Percentiles rank a stretch among this genome's conserved stretches.
Evolutionary conservation across 441 rosid species (phyloP).

Genomic region (Codiaeum variegatum): DNA sequence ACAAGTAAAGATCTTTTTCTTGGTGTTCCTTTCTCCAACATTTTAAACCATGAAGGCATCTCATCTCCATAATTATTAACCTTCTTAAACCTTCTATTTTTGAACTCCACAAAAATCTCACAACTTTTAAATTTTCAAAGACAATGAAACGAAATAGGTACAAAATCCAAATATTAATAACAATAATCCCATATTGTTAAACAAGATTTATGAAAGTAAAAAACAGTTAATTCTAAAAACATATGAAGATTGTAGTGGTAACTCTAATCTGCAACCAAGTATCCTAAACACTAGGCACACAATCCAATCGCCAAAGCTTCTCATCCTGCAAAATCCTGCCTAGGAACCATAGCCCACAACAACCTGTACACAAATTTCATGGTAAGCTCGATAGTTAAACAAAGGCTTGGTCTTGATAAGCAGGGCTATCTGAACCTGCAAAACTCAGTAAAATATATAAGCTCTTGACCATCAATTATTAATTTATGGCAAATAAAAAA

Average conservation of each 20-base stretch:
- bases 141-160: no score
- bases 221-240: no score
- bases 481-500: not conserved
- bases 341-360: not conserved
- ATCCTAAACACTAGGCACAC: not conserved
- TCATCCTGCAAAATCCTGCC: slow-evolving; percentile 9
- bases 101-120: no score
- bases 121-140: no score
- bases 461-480: not conserved
- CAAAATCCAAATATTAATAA: no score
- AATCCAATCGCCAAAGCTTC: not conserved
- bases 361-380: slow-evolving; percentile 38
- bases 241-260: no score
- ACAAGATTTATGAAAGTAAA: no score
- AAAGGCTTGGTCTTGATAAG: slow-evolving; percentile 21
- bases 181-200: no score
- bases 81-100: no score
- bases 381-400: slow-evolving; percentile 22
- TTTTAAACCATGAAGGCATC: no score
- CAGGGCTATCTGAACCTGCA: slow-evolving; percentile 58
- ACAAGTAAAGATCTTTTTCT: not conserved
- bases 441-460: slow-evolving; percentile 23
- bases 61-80: not conserved
- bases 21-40: no score
- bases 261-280: not conserved